These are phyloP conservation scores for Aspergillus aculeatinus DNA, from an alignment of 2,329 filamentous ascomycete genomes.

Conservation along the genomic window DNA sequence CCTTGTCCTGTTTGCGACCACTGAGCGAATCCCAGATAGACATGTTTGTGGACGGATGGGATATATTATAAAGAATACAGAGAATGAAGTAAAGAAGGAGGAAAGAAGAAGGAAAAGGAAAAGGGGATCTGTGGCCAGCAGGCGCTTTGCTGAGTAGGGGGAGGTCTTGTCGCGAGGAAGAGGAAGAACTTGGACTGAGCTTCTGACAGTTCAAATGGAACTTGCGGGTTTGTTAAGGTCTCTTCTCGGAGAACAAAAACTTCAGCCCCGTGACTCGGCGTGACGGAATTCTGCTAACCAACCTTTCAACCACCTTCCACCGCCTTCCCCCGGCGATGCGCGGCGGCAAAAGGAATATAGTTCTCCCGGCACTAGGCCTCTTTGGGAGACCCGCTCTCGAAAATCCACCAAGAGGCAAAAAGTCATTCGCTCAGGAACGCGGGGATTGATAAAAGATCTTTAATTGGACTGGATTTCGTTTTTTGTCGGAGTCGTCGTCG, in stretches of 20 bases:
- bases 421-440: constrained; percentile 24
- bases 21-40: constrained; percentile 62
- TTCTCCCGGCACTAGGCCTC: constrained; percentile 27
- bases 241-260: constrained; percentile 34
- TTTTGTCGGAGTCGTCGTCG: constrained; percentile 3
- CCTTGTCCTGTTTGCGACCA: constrained; percentile 58
- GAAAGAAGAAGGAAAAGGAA: constrained; percentile 6
- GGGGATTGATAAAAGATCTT: constrained; percentile 24
- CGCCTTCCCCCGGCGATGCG: background rate
- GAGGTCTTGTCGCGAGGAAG: background rate
- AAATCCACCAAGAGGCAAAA: constrained; percentile 30
- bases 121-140: background rate
- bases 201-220: background rate
- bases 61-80: constrained; percentile 26
- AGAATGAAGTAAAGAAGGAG: constrained; percentile 20
- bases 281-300: background rate
- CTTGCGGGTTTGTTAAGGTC: background rate
- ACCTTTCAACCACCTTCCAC: too few relatives aligned
- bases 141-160: background rate
- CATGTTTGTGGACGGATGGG: constrained; percentile 41
- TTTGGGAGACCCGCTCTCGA: constrained; percentile 26
- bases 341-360: constrained; percentile 18
- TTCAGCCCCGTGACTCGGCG: constrained; percentile 37
- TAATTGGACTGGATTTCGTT: constrained; percentile 6
- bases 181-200: background rate